Conservation (phyloP, 2,329 filamentous ascomycete species). For the Microsporum ferrugineum region DNA sequence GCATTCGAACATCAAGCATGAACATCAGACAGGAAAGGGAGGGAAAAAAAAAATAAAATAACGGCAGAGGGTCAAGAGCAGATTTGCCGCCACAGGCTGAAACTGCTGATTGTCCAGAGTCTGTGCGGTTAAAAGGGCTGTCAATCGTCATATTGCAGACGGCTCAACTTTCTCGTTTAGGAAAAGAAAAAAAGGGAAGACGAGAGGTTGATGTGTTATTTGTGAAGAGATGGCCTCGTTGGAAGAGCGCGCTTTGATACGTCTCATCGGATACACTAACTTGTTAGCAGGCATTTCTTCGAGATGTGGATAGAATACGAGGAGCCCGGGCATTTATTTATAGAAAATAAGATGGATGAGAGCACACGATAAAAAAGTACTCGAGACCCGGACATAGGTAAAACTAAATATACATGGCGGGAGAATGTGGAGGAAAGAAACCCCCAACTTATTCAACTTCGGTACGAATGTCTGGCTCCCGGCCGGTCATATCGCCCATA, state of each 20-base stretch:
- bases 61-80: neutral
- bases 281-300: neutral
- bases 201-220: neutral
- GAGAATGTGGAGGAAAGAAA: neutral
- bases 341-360: neutral
- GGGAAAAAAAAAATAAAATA: neutral
- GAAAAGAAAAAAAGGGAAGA: neutral
- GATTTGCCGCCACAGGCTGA: neutral
- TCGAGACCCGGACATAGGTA: too few relatives aligned
- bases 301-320: neutral
- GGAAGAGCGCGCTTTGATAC: neutral
- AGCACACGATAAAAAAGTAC: neutral
- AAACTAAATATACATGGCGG: neutral
- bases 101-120: neutral
- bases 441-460: constrained; percentile 33
- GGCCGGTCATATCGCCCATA: constrained; percentile 57
- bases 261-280: neutral
- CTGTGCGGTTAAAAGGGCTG: neutral
- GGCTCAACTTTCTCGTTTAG: neutral
- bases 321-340: neutral
- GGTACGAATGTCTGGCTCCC: constrained; percentile 81
- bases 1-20: neutral
- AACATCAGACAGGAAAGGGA: neutral
- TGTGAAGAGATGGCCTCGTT: neutral
- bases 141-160: neutral